Evolutionary conservation across 164 flowering plant species (phyloP).

Genomic region (Dillenia suffruticosa): DNA sequence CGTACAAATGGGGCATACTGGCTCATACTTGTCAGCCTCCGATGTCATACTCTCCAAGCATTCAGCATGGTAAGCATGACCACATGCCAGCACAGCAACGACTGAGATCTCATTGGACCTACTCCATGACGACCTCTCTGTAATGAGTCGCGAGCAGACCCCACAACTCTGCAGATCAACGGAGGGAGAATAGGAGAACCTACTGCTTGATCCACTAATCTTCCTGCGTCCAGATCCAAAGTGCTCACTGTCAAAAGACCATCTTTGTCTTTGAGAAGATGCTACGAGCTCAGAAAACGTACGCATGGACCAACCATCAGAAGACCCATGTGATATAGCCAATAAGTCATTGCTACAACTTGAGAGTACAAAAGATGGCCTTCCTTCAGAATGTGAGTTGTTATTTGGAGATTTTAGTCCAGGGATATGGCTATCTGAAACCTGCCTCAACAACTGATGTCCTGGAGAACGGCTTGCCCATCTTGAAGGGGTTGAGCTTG

Average conservation of each 20-base stretch:
- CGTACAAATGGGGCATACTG: conserved; percentile 72
- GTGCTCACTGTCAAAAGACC: conserved; percentile 88
- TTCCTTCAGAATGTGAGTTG: conserved; percentile 61
- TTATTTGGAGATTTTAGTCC: conserved; percentile 54
- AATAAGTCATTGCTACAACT: conserved; percentile 50
- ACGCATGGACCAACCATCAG: conserved; percentile 88
- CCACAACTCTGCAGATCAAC: conserved; percentile 63
- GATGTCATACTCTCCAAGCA: conserved; percentile 75
- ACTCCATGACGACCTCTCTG: conserved; percentile 56
- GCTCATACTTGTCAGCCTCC: conserved; percentile 64
- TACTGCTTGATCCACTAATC: conserved; percentile 52
- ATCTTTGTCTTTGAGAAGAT: conserved; percentile 67
- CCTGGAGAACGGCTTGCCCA: conserved; percentile 58
- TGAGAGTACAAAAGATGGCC: conserved; percentile 47
- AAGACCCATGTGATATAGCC: conserved; percentile 62
- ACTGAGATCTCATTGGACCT: conserved; percentile 53
- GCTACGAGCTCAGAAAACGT: conserved; percentile 80
- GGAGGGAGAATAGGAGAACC: conserved; percentile 48
- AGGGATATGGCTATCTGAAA: conserved; percentile 52
- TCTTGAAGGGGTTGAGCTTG: conserved; percentile 51
- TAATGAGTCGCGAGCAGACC: conserved; percentile 60
- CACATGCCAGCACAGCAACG: conserved; percentile 75
- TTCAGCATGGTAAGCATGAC: conserved; percentile 88
- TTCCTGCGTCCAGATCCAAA: conserved; percentile 39
- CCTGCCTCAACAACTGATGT: conserved; percentile 52